phyloP scores from a whole-genome alignment of 176 grass and related monocot species.

The Aechmea fasciata region DNA sequence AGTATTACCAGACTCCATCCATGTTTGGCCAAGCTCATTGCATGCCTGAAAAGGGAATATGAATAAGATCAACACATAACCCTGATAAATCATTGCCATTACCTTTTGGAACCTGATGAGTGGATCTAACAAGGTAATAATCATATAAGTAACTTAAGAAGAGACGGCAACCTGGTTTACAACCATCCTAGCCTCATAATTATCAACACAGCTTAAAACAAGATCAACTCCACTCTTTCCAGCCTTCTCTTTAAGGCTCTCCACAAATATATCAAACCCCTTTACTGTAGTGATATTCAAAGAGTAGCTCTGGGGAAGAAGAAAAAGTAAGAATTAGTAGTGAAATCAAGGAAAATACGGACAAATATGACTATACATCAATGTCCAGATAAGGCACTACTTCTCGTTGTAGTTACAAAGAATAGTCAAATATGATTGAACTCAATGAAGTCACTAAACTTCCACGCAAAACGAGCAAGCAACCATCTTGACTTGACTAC shows the following conservation, averaged over 20 bases:
- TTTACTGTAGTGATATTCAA: slow-evolving; percentile 90
- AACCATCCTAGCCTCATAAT: slow-evolving; percentile 98
- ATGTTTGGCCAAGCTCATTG: slow-evolving; percentile 89
- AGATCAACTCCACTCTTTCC: slow-evolving; percentile 71
- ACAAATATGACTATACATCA: slow-evolving; percentile 6
- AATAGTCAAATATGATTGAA: too few relatives aligned
- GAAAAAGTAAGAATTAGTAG: slow-evolving; percentile 4
- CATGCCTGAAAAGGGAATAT: slow-evolving; percentile 53
- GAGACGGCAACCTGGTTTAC: slow-evolving; percentile 70
- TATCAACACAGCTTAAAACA: slow-evolving; percentile 96
- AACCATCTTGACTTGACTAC: background rate
- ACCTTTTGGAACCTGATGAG: too few relatives aligned
- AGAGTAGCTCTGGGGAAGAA: slow-evolving; percentile 67
- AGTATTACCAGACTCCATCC: slow-evolving; percentile 92
- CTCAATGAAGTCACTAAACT: too few relatives aligned
- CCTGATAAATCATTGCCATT: too few relatives aligned
- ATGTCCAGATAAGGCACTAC: background rate
- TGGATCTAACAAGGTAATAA: background rate
- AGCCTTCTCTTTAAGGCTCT: slow-evolving; percentile 46
- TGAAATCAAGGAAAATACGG: background rate
- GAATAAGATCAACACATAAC: slow-evolving; percentile 9
- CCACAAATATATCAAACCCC: slow-evolving; percentile 83
- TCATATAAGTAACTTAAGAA: background rate
- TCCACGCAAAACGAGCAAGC: slow-evolving; percentile 7
- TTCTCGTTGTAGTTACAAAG: background rate